A percentile compares a stretch with the other conserved stretches of the same genome.
Evolutionary conservation across 805 yeast genomes (phyloP).

Genomic region (Candida coleopterorum): DNA sequence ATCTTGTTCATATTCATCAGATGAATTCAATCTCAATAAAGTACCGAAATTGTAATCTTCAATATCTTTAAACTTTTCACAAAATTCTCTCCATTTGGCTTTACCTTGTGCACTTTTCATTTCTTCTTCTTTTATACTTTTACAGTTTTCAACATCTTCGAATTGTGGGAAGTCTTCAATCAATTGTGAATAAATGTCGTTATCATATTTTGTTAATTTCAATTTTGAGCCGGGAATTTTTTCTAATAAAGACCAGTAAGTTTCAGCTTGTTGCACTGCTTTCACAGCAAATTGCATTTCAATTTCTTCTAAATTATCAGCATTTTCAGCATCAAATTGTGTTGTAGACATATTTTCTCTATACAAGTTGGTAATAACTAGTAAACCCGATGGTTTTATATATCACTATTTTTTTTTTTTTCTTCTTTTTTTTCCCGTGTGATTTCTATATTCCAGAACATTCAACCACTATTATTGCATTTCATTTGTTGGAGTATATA

Average conservation of each 20-base stretch:
- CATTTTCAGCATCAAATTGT: slow-evolving; percentile 76
- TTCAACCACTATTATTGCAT: too few species aligned
- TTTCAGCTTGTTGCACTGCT: slow-evolving; percentile 93
- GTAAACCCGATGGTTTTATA: not conserved
- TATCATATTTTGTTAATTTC: slow-evolving; percentile 67
- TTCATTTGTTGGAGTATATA: slow-evolving; percentile 31
- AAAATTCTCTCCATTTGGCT: slow-evolving; percentile 84
- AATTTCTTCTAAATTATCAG: slow-evolving; percentile 85
- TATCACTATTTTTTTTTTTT: slow-evolving; percentile 1
- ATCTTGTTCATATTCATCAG: slow-evolving; percentile 73
- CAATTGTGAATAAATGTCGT: slow-evolving; percentile 59
- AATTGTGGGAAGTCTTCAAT: slow-evolving; percentile 86
- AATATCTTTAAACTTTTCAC: slow-evolving; percentile 77
- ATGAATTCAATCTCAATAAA: slow-evolving; percentile 67
- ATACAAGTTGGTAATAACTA: not conserved
- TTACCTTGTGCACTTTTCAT: slow-evolving; percentile 80
- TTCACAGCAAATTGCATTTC: slow-evolving; percentile 97
- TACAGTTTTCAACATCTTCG: slow-evolving; percentile 52
- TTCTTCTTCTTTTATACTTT: slow-evolving; percentile 64
- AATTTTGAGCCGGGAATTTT: slow-evolving; percentile 76
- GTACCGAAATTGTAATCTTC: slow-evolving; percentile 97
- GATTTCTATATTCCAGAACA: too few species aligned
- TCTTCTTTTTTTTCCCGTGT: too few species aligned
- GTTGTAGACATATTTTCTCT: too few species aligned
- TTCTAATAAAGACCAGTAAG: slow-evolving; percentile 80